Percentiles rank a stretch among this genome's conserved stretches.
These are phyloP conservation scores for Neopestalotiopsis rosae DNA, from an alignment of 2,329 filamentous ascomycete species.

Conservation along the genomic window DNA sequence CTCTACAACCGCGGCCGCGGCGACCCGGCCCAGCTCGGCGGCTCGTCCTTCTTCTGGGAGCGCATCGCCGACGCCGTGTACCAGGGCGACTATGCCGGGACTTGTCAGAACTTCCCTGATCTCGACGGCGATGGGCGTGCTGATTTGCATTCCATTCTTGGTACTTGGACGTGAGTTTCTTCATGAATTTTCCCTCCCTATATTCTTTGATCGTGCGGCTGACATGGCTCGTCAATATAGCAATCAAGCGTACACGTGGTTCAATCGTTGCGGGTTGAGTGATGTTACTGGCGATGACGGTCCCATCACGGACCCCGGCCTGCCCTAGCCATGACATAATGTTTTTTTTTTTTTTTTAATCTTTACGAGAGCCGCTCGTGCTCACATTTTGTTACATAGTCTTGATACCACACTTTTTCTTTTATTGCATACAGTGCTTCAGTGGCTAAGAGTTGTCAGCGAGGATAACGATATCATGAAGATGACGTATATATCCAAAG, in stretches of 20 bases:
- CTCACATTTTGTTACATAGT: no score
- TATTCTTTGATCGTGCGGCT: neutral
- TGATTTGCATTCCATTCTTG: constrained; percentile 28
- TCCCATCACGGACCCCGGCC: neutral
- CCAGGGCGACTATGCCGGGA: constrained; percentile 20
- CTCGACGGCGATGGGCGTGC: constrained; percentile 33
- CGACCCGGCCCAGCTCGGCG: neutral
- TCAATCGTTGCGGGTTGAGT: neutral
- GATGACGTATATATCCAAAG: no score
- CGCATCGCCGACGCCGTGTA: constrained; percentile 4
- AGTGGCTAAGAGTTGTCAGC: no score
- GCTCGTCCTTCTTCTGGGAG: constrained; percentile 26
- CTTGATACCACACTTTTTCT: no score
- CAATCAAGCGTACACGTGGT: constrained; percentile 2
- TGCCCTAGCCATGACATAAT: neutral
- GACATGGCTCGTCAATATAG: neutral
- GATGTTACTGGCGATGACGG: neutral
- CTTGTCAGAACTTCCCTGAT: constrained; percentile 30
- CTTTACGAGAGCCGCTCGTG: no score
- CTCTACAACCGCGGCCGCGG: constrained; percentile 37
- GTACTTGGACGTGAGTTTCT: neutral
- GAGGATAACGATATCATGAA: no score
- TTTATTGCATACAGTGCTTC: no score
- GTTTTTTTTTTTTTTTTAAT: no score
- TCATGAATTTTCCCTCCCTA: neutral